Evolutionary conservation across 768 basidiomycete genomes (phyloP).

Genomic region (Collybia nuda): DNA sequence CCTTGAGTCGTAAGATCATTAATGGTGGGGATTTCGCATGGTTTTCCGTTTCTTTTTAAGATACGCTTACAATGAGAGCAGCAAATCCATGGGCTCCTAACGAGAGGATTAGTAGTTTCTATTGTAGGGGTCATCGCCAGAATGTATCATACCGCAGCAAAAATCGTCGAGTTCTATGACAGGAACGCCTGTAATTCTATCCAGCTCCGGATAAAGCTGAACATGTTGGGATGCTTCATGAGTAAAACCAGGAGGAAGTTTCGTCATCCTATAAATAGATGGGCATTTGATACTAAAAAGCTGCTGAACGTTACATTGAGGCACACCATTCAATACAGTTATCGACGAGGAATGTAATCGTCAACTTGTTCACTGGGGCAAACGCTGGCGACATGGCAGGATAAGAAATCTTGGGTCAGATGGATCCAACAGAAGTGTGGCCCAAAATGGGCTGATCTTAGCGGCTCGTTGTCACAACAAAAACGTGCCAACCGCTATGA

Average conservation of each 20-base stretch:
- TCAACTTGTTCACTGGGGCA: constrained; percentile 27
- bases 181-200: constrained; percentile 49
- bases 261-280: constrained; percentile 60
- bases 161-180: constrained; percentile 72
- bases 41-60: not conserved
- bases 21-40: not conserved
- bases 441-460: not conserved
- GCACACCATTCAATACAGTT: constrained; percentile 77
- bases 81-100: constrained; percentile 83
- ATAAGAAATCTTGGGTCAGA: not conserved
- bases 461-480: too few species aligned
- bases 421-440: not conserved
- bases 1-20: constrained; percentile 29
- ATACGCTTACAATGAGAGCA: constrained; percentile 63
- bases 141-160: constrained; percentile 42
- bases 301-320: not conserved
- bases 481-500: too few species aligned
- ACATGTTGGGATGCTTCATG: constrained; percentile 72
- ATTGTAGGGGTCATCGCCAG: not conserved
- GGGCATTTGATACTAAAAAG: too few species aligned
- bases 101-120: not conserved
- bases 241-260: constrained; percentile 74
- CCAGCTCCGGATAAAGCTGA: constrained; percentile 41
- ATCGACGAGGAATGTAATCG: constrained; percentile 71
- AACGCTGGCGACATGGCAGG: not conserved